These are phyloP conservation scores for Suhomyces panamericanus DNA, from an alignment of 1,139 yeast species.

Conservation along the genomic window DNA sequence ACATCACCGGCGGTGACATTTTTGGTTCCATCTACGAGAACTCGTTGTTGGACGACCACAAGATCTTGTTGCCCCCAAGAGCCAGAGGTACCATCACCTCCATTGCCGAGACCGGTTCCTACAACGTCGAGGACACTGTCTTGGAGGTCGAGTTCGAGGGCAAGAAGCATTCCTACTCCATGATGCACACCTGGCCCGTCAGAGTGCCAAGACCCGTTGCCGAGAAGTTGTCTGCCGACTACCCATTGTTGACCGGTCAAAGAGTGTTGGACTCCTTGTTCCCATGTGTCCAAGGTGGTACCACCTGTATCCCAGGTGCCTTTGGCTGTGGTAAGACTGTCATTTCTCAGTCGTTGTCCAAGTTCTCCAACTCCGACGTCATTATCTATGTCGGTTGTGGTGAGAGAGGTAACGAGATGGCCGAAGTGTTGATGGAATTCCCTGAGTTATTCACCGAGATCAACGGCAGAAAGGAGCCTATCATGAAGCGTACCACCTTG, in stretches of 20 bases:
- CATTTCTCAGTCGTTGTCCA: slow-evolving; percentile 94
- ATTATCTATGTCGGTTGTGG: slow-evolving; percentile 86
- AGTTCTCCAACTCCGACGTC: slow-evolving; percentile 94
- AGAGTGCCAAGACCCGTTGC: slow-evolving; percentile 99
- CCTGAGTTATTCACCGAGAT: slow-evolving; percentile 93
- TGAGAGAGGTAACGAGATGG: slow-evolving; percentile 74
- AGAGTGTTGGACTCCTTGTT: slow-evolving; percentile 96
- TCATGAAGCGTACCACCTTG: slow-evolving; percentile 98
- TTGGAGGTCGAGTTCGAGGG: slow-evolving; percentile 96
- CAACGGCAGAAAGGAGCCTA: slow-evolving; percentile 93
- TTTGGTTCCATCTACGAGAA: slow-evolving; percentile 93
- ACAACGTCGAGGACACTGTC: slow-evolving; percentile 83
- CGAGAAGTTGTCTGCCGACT: slow-evolving; percentile 86
- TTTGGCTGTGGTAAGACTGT: slow-evolving; percentile 99
- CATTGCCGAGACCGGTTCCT: slow-evolving; percentile 87
- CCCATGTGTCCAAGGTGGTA: slow-evolving; percentile 99
- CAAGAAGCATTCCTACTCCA: slow-evolving; percentile 72
- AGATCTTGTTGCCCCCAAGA: slow-evolving; percentile 93
- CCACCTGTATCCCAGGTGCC: slow-evolving; percentile 99
- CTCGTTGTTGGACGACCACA: slow-evolving; percentile 87
- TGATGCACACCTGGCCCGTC: slow-evolving; percentile 99
- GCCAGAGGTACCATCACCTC: slow-evolving; percentile 96
- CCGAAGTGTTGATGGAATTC: slow-evolving; percentile 99
- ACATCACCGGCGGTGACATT: slow-evolving; percentile 97
- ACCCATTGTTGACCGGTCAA: slow-evolving; percentile 96